phyloP scores from a whole-genome alignment of 331 rosid genomes.

The Rosa hybrid region DNA sequence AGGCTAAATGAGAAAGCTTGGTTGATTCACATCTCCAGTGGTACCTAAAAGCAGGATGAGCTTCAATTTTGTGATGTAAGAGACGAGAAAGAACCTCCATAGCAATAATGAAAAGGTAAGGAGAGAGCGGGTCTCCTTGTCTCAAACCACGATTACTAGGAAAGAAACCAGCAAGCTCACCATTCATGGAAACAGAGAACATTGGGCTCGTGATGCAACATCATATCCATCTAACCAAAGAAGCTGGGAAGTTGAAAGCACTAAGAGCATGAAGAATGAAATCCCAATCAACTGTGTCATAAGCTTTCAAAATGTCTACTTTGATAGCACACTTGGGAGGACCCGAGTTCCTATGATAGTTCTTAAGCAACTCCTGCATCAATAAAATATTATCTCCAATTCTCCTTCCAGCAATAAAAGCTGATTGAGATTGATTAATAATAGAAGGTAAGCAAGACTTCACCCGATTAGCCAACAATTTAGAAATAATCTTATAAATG shows the following conservation, averaged over 20 bases:
- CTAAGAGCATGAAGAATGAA: background rate
- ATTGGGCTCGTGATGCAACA: background rate
- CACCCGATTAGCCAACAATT: background rate
- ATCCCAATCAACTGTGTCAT: background rate
- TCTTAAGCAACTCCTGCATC: background rate
- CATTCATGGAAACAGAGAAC: background rate
- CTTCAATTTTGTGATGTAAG: background rate
- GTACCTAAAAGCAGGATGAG: background rate
- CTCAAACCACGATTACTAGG: background rate
- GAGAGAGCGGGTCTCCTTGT: background rate
- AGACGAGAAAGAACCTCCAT: background rate
- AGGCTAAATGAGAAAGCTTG: background rate
- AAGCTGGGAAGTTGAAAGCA: background rate
- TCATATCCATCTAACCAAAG: background rate
- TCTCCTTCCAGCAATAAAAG: background rate
- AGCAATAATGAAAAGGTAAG: background rate
- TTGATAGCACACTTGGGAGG: background rate
- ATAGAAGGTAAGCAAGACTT: background rate
- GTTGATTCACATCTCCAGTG: background rate
- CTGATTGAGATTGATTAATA: background rate
- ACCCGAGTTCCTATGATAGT: background rate
- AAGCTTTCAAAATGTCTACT: background rate
- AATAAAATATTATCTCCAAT: background rate
- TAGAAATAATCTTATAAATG: background rate
- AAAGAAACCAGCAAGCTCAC: background rate